Percentiles rank a stretch among this genome's conserved stretches.
These are phyloP conservation scores for Zygotorulaspora florentina DNA, from an alignment of 805 yeast genomes.

Conservation along the genomic window DNA sequence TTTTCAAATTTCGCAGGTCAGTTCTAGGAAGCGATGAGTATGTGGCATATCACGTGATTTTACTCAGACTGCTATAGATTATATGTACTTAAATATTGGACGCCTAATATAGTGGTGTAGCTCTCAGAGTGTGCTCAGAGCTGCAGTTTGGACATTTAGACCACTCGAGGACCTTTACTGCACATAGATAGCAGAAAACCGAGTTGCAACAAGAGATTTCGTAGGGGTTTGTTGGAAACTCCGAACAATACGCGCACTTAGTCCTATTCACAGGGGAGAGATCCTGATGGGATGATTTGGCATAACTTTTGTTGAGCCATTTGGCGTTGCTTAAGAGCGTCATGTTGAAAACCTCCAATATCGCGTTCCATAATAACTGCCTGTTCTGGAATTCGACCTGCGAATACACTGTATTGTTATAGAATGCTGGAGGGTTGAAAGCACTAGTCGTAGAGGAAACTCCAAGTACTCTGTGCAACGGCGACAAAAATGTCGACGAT, in stretches of 20 bases:
- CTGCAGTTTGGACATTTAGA: conserved; percentile 16
- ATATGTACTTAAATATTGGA: background rate
- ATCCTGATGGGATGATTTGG: conserved; percentile 5
- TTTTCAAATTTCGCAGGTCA: too few relatives aligned
- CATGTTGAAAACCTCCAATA: conserved; percentile 25
- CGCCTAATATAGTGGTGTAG: conserved; percentile 9
- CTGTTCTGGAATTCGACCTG: conserved; percentile 28
- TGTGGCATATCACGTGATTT: background rate
- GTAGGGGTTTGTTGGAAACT: conserved; percentile 23
- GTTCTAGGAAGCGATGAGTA: too few relatives aligned
- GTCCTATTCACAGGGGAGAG: background rate
- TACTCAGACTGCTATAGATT: background rate
- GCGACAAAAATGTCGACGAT: conserved; percentile 13
- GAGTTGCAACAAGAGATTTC: conserved; percentile 19
- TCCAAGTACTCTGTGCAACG: conserved; percentile 19
- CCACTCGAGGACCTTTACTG: conserved; percentile 16
- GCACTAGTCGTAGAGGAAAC: conserved; percentile 8
- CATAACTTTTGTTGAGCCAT: conserved; percentile 10
- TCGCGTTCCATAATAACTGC: conserved; percentile 32
- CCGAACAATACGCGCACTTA: conserved; percentile 19
- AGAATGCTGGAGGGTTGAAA: conserved; percentile 7
- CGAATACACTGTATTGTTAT: conserved; percentile 19
- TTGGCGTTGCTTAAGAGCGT: conserved; percentile 19
- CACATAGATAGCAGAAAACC: conserved; percentile 24
- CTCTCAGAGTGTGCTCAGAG: conserved; percentile 1